A percentile compares a stretch with the other conserved stretches of the same genome.
phyloP scores from a whole-genome alignment of 108 stramenopile genomes.

The Skeletonema tropicum region DNA sequence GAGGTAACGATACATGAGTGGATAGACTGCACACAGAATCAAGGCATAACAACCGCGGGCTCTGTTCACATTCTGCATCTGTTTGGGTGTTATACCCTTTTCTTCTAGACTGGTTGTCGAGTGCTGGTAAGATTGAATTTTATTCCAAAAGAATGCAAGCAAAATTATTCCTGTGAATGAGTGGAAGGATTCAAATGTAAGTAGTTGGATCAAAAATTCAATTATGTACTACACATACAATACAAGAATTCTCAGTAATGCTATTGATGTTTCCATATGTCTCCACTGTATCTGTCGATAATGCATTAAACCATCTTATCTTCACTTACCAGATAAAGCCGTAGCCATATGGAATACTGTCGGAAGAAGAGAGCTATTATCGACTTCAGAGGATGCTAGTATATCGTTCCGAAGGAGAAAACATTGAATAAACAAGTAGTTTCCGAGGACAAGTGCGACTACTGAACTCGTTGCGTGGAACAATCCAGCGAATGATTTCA shows the following conservation, averaged over 20 bases:
- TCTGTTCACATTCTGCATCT: conserved; percentile 8
- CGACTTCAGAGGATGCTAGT: neutral
- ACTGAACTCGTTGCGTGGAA: neutral
- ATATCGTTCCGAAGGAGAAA: neutral
- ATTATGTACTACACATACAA: too few species aligned
- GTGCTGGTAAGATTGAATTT: neutral
- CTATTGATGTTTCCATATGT: too few species aligned
- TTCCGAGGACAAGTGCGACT: neutral
- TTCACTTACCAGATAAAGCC: neutral
- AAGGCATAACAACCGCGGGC: neutral
- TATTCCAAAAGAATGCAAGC: neutral
- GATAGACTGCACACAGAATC: conserved; percentile 6
- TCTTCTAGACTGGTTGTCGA: neutral
- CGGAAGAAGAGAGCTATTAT: neutral
- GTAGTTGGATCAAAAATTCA: too few species aligned
- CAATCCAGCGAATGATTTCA: neutral
- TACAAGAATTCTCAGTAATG: too few species aligned
- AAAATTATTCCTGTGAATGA: neutral
- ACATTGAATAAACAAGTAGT: neutral
- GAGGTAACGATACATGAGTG: conserved; percentile 11
- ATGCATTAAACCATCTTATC: too few species aligned
- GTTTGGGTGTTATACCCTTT: neutral
- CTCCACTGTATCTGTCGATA: too few species aligned
- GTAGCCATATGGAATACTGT: neutral
- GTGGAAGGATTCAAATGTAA: too few species aligned